Evolutionary conservation across 257 asterid species (phyloP), one percentile per base, ranked within the genome.

Genomic region (Solanum phureja): DNA sequence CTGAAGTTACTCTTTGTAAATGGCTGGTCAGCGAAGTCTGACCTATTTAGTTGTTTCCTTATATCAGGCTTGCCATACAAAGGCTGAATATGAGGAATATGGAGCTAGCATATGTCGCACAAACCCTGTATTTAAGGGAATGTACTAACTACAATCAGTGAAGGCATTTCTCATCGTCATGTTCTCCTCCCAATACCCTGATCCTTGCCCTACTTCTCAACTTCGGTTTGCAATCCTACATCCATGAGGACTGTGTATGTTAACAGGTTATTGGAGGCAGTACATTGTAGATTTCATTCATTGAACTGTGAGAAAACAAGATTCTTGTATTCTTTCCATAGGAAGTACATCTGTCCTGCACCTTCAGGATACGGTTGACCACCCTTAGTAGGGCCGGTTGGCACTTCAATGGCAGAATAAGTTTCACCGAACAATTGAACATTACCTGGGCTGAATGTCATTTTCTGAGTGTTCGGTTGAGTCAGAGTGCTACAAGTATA

Each of bases 101-200:
- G 99, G 99, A 68, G 98, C 99, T 62, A 97, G 96, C 93, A 96
- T 97, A 89, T 97, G 99, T 93, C 93, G 98, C 69, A 94, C 99
- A 18, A 97, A 95, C 89, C 99, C 99, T 83, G 94, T 97, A 82
- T 97, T 97, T 91, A 97, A 97, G 91, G 99, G 99, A 88, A 97
- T 97, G 99, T 96, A 93, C 56, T 62, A 83, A 86, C 69, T 83
- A 83, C 18, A 79, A 79, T 87, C 46, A 34, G 27, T 60, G 64
- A 64, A 38, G 68, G 46, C 87, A 42, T 87, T 79, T 82, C 46
- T 52, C 38, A 74, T 38, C 29, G 52, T 23, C 69, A 19, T n/a
- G 69, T 87, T 82, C 83, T 14, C 71, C 73, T 49, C 44, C 44
- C 29, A 64, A 87, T 68, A 76, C 73, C 64, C 52, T 49, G 75